Base-by-base conservation (phyloP, 306 rosid species). In the Dryas drummondii region DNA sequence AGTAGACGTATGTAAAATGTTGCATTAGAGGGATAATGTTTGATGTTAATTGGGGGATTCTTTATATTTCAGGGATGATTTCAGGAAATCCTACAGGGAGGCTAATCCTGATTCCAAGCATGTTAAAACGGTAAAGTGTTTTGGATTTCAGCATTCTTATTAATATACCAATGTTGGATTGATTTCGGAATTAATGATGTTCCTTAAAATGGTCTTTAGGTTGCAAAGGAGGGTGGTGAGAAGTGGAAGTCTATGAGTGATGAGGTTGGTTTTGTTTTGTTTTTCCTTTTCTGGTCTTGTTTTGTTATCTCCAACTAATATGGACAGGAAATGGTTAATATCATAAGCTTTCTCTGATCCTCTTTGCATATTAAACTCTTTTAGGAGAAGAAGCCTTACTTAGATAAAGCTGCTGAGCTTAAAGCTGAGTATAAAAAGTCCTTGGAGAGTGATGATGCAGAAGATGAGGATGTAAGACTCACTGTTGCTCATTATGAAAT, bases 341-440 rank as follows among this genome's bases (percentile, higher is more conserved):
- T 12, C 71, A 10, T 78, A 19, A 41, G 66, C 26, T 4, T 11
- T 7, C 61, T 26, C 5, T 61, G n/a, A 74, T n/a, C 15, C 7
- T 9, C 60, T 8, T 16, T 17, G 7, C 17, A n/a, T n/a, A 2
- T 71, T 9, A 4, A 22, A 74, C 71, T 44, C 32, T 40, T 44
- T 58, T 75, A 93, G 92, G 98, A 94, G 83, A 94, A 92, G 84
- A 92, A 92, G 76, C 86, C 84, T 51, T 94, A 90, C 71, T 50
- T 80, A 47, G 97, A 89, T 72, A 94, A 82, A 70, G 90, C 86
- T 78, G 88, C 81, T 16, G 97, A 92, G 74, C 86, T 90, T n/a
- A 94, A 92, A 83, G 90, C 79, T 11, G 97, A 84, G 70, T 89
- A 88, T 40, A 78, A 81, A 40, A 87, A 84, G 79, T 88, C 89